These are phyloP conservation scores for Nidula microcarpa DNA, from an alignment of 768 basidiomycete species.

Conservation along the genomic window DNA sequence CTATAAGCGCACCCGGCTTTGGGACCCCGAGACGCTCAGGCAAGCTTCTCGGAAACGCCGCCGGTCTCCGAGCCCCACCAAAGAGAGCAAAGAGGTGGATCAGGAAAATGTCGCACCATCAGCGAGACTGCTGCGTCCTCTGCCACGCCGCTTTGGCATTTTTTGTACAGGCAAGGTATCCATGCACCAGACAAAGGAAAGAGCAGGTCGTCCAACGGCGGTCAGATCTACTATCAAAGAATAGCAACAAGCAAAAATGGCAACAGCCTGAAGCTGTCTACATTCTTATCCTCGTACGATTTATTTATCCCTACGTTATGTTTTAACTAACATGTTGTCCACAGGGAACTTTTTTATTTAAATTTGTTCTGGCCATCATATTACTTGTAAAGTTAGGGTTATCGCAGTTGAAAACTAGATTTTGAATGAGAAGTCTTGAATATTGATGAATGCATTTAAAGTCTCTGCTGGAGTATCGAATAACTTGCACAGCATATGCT, in stretches of 20 bases:
- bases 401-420: too few relatives aligned
- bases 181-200: conserved; percentile 15
- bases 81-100: conserved; percentile 23
- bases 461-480: too few relatives aligned
- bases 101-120: conserved; percentile 23
- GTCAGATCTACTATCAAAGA: neutral
- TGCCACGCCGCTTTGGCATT: conserved; percentile 32
- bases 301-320: too few relatives aligned
- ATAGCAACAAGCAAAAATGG: neutral
- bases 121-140: conserved; percentile 19
- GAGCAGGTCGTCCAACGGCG: neutral
- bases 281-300: too few relatives aligned
- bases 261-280: too few relatives aligned
- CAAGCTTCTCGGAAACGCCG: conserved; percentile 3
- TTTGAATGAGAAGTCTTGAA: too few relatives aligned
- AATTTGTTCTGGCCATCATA: too few relatives aligned
- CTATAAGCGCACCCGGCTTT: conserved; percentile 1
- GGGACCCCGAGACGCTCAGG: conserved; percentile 1
- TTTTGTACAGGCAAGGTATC: conserved; percentile 35
- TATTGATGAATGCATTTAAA: too few relatives aligned
- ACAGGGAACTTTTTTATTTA: too few relatives aligned
- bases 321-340: too few relatives aligned
- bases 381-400: too few relatives aligned
- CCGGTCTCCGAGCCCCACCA: neutral
- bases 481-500: too few relatives aligned